Evolutionary conservation across 805 yeast genomes (phyloP).

Genomic region (Yamadazyma ubonensis): DNA sequence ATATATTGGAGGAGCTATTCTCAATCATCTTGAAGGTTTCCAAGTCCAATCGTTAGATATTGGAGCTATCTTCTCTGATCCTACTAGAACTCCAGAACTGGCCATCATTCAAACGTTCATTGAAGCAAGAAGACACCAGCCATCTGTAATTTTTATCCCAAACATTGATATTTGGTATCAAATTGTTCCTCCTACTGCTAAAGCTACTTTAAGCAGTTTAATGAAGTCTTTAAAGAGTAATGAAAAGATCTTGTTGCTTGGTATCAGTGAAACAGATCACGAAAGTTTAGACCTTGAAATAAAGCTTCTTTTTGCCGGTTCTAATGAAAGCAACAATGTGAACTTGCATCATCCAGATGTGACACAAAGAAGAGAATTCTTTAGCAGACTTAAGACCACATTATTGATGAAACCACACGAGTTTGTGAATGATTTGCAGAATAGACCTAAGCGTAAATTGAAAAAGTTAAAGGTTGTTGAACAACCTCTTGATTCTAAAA

Average conservation of each 20-base stretch:
- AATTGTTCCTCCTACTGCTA: constrained; percentile 66
- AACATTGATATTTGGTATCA: constrained; percentile 74
- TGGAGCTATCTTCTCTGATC: constrained; percentile 71
- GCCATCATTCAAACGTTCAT: constrained; percentile 77
- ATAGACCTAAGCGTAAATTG: constrained; percentile 51
- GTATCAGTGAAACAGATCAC: constrained; percentile 56
- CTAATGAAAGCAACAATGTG: constrained; percentile 44
- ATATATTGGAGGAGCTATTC: constrained; percentile 76
- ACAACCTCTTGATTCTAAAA: constrained; percentile 7
- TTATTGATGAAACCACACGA: constrained; percentile 67
- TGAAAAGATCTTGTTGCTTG: constrained; percentile 74
- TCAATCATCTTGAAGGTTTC: constrained; percentile 83
- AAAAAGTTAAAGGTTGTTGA: constrained; percentile 37
- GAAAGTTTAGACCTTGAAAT: constrained; percentile 47
- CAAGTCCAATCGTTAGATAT: constrained; percentile 86
- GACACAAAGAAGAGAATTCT: constrained; percentile 55
- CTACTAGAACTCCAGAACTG: constrained; percentile 80
- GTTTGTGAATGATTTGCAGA: constrained; percentile 61
- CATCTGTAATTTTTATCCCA: constrained; percentile 82
- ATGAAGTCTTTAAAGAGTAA: constrained; percentile 65
- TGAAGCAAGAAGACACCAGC: constrained; percentile 88
- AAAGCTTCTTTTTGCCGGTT: constrained; percentile 56
- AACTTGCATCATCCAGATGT: constrained; percentile 42
- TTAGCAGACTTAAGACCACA: constrained; percentile 51
- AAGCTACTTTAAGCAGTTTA: constrained; percentile 68